Base-by-base conservation (phyloP, 805 yeast species). In the Kluyveromyces siamensis region DNA sequence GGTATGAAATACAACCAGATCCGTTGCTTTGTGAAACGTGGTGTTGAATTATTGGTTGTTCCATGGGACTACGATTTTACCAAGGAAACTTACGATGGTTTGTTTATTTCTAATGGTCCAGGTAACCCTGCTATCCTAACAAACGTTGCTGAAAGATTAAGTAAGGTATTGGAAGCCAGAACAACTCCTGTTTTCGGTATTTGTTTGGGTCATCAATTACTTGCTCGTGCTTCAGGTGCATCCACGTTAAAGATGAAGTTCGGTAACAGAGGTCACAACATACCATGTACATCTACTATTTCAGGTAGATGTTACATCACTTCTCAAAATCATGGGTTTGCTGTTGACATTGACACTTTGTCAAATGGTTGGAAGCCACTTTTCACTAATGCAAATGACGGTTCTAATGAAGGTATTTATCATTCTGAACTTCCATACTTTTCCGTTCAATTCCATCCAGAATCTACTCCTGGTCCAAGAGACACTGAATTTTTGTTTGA, bases 371-470 rank as follows among this genome's bases (percentile, higher is more conserved):
- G 98, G 98, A 81, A 87, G 68, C 96, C 91, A 70, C 79, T 91
- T 61, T 93, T 93, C 62, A 90, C 88, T 43, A 93, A 93, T 65
- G 87, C 98, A 52, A 93, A 93, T 66, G 99, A 93, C 71, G 91
- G 90, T 48, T 89, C 98, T 37, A 93, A 93, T 70, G 99, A 93
- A 76, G 99, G 99, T 82, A 88, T 93, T 54, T 91, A 88, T 74
- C 87, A 91, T 72, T 77, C 83, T 40, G 75, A 80, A 55, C 76
- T 84, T 68, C 99, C 99, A 38, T 84, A 76, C 67, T 93, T 93
- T 77, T 93, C 99, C 14, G 98, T 93, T 44, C 99, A 93, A 75
- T 91, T 93, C 78, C 99, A 93, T 68, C 99, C 99, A 25, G 99
- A 93, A 75, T 87, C 97, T 21, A 88, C 96, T 45, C 98, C 99